A percentile compares a stretch with the other conserved stretches of the same genome.
phyloP scores from a whole-genome alignment of 768 basidiomycete genomes.

The Kwoniella dejecticola region DNA sequence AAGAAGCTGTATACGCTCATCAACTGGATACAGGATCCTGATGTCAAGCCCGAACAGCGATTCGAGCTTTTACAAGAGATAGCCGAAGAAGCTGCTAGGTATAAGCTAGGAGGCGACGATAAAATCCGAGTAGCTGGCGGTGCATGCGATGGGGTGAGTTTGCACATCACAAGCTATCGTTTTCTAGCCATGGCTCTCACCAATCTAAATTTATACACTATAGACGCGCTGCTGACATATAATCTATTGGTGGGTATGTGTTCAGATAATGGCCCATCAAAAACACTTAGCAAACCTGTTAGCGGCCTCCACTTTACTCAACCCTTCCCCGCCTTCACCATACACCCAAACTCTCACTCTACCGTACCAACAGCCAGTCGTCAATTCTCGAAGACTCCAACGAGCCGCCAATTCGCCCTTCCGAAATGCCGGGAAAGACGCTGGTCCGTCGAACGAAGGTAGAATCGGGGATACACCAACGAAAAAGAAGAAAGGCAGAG shows the following conservation, averaged over 20 bases:
- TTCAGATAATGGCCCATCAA: conserved; percentile 55
- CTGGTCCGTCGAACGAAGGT: conserved; percentile 10
- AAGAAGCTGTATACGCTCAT: conserved; percentile 75
- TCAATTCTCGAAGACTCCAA: conserved; percentile 31
- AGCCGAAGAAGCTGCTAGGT: conserved; percentile 85
- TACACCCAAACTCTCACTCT: conserved; percentile 45
- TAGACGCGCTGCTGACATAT: background rate
- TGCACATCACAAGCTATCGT: too few species aligned
- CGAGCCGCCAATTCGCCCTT: conserved; percentile 47
- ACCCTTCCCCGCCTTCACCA: conserved; percentile 40
- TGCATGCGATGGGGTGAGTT: conserved; percentile 81
- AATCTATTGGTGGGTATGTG: background rate
- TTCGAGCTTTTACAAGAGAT: conserved; percentile 87
- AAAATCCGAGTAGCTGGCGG: conserved; percentile 93
- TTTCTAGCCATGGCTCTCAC: too few species aligned
- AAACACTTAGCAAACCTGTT: conserved; percentile 52
- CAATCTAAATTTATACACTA: too few species aligned
- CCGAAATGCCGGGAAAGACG: conserved; percentile 19
- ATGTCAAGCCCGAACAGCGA: conserved; percentile 61
- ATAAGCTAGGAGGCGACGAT: conserved; percentile 94
- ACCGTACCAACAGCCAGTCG: conserved; percentile 21
- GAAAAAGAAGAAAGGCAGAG: conserved; percentile 50
- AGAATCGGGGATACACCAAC: conserved; percentile 45
- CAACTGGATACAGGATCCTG: conserved; percentile 66
- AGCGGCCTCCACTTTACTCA: conserved; percentile 51